Percentiles rank a stretch among this genome's conserved stretches.
Conservation (phyloP, 257 asterid genomes). For the Galeopsis tetrahit region DNA sequence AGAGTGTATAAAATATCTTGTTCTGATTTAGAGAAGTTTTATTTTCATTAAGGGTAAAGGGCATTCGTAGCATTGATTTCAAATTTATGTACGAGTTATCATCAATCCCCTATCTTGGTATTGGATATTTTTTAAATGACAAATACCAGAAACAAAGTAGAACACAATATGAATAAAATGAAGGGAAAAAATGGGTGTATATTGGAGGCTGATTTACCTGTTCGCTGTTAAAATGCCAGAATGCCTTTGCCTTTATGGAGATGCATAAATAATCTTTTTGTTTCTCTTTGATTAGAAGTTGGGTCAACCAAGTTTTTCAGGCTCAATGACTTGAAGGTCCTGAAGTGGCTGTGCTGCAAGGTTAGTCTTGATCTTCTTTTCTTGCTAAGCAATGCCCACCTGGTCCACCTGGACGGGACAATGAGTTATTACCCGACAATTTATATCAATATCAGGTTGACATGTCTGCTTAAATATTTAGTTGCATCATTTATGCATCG, state of each 20-base stretch:
- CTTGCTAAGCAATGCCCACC: constrained; percentile 10
- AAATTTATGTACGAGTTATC: not conserved
- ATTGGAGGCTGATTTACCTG: not conserved
- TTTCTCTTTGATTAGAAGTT: constrained; percentile 58
- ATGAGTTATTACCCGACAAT: not conserved
- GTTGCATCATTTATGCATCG: not conserved
- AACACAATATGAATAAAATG: not conserved
- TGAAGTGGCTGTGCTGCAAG: constrained; percentile 85
- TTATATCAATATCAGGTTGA: not conserved
- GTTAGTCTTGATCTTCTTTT: constrained; percentile 51
- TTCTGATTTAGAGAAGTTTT: not conserved
- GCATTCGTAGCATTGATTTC: not conserved
- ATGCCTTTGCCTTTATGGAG: not conserved
- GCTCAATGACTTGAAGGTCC: constrained; percentile 87
- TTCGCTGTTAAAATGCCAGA: constrained; percentile 11
- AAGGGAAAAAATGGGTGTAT: not conserved
- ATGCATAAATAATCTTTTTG: constrained; percentile 2
- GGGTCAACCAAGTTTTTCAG: constrained; percentile 82
- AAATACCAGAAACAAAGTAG: not conserved
- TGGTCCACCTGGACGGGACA: not conserved
- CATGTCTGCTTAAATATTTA: not conserved
- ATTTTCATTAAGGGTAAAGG: constrained; percentile 1
- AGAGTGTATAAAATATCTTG: not conserved
- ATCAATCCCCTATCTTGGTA: not conserved
- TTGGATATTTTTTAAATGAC: not conserved